Conservation (phyloP, 768 basidiomycete genomes). For the Hortiboletus campestris region DNA sequence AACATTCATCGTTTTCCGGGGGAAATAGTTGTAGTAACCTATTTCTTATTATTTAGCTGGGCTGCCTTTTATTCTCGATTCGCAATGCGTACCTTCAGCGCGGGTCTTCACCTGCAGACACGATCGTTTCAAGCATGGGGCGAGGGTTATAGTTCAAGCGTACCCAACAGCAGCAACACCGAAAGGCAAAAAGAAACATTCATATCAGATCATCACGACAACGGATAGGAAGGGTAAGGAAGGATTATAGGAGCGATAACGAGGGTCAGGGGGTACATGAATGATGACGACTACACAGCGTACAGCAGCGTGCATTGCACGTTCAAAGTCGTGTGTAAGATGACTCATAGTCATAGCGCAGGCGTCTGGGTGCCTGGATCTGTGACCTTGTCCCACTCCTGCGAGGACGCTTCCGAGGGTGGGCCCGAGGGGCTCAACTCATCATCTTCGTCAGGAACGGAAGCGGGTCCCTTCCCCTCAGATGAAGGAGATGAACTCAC, state of each 20-base stretch:
- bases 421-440: slow-evolving; percentile 66
- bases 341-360: slow-evolving; percentile 37
- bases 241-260: slow-evolving; percentile 17
- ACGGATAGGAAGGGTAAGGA: slow-evolving; percentile 19
- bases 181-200: slow-evolving; percentile 34
- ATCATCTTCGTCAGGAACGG: slow-evolving; percentile 45
- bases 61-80: slow-evolving; percentile 2
- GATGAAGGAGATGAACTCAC: slow-evolving; percentile 66
- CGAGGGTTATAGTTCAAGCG: slow-evolving; percentile 12
- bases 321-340: slow-evolving; percentile 27
- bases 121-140: slow-evolving; percentile 8
- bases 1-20: slow-evolving; percentile 70
- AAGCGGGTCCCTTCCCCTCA: slow-evolving; percentile 23
- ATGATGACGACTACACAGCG: slow-evolving; percentile 30
- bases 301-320: slow-evolving; percentile 30
- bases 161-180: slow-evolving; percentile 15
- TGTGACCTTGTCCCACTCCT: slow-evolving; percentile 88
- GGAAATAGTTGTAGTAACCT: slow-evolving; percentile 81
- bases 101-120: slow-evolving; percentile 56
- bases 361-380: slow-evolving; percentile 63
- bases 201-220: slow-evolving; percentile 59
- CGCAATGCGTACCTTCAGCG: slow-evolving; percentile 68
- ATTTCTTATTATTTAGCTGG: slow-evolving; percentile 21
- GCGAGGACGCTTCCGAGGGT: slow-evolving; percentile 84
- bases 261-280: slow-evolving; percentile 24